Evolutionary conservation across 225 moss, liverwort and hornwort species (phyloP).

Genomic region (Antitrichia curtipendula): DNA sequence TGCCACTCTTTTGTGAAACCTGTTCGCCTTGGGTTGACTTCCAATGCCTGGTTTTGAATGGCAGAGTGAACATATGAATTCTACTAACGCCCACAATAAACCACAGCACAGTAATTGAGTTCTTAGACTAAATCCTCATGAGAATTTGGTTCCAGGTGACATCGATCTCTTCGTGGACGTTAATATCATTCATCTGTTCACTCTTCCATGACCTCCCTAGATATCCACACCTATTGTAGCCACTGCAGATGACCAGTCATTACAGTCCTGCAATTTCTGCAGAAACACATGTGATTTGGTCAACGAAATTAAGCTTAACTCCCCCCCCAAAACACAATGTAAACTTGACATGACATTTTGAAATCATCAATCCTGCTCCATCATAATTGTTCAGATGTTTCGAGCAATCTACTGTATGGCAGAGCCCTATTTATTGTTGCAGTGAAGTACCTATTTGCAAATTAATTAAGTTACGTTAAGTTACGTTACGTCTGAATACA

Average conservation of each 20-base stretch:
- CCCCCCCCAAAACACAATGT: background rate
- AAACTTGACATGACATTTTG: background rate
- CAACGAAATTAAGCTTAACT: background rate
- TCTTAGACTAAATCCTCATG: background rate
- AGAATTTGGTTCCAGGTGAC: background rate
- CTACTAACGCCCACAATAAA: conserved; percentile 24
- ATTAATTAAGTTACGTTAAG: too few relatives aligned
- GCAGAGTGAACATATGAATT: conserved; percentile 29
- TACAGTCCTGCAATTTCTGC: background rate
- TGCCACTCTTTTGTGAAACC: too few relatives aligned
- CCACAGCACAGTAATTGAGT: background rate
- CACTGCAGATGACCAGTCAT: background rate
- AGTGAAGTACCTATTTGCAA: background rate
- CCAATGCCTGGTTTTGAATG: background rate
- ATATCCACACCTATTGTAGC: background rate
- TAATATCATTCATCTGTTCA: conserved; percentile 16
- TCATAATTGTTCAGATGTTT: background rate
- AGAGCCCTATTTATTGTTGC: background rate
- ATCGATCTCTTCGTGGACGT: conserved; percentile 9
- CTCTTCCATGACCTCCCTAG: background rate
- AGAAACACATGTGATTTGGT: background rate
- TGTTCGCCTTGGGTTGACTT: background rate
- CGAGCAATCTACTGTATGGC: background rate
- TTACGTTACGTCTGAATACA: background rate
- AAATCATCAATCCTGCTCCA: background rate